phyloP scores from a whole-genome alignment of 2,329 filamentous ascomycete genomes.

The Talaromyces sp. region DNA sequence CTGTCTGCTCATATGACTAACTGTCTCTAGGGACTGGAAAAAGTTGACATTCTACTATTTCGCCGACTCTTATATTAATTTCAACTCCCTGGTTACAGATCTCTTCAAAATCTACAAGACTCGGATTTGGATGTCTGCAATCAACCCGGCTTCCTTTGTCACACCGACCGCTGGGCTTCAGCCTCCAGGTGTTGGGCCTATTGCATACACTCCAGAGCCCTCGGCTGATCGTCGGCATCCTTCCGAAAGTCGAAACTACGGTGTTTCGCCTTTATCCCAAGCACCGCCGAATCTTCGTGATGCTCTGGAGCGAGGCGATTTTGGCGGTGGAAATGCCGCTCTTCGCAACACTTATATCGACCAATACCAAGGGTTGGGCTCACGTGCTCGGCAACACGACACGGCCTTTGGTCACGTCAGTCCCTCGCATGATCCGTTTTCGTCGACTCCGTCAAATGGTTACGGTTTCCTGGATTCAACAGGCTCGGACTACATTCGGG shows the following conservation, averaged over 20 bases:
- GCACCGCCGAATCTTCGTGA: slow-evolving; percentile 23
- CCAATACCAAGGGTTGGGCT: slow-evolving; percentile 36
- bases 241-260: slow-evolving; percentile 33
- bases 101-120: slow-evolving; percentile 99
- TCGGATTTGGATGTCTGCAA: slow-evolving; percentile 98
- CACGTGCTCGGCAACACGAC: slow-evolving; percentile 33
- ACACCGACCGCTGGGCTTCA: slow-evolving; percentile 71
- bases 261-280: slow-evolving; percentile 23
- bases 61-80: slow-evolving; percentile 96
- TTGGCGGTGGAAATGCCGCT: slow-evolving; percentile 24
- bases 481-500: slow-evolving; percentile 10
- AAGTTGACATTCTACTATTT: slow-evolving; percentile 99
- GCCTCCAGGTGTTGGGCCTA: slow-evolving; percentile 64
- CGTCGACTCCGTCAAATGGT: slow-evolving; percentile 32
- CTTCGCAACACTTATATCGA: slow-evolving; percentile 37
- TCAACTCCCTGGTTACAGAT: slow-evolving; percentile 95
- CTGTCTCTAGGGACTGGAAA: slow-evolving; percentile 78
- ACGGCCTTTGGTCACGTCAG: slow-evolving; percentile 27
- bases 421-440: slow-evolving; percentile 36
- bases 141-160: slow-evolving; percentile 94
- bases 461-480: slow-evolving; percentile 32
- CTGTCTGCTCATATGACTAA: neutral
- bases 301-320: slow-evolving; percentile 31
- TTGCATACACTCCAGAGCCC: slow-evolving; percentile 51
- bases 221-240: slow-evolving; percentile 42